Base-by-base conservation (phyloP, 1,284 basidiomycete species). In the Inonotus hispidus region DNA sequence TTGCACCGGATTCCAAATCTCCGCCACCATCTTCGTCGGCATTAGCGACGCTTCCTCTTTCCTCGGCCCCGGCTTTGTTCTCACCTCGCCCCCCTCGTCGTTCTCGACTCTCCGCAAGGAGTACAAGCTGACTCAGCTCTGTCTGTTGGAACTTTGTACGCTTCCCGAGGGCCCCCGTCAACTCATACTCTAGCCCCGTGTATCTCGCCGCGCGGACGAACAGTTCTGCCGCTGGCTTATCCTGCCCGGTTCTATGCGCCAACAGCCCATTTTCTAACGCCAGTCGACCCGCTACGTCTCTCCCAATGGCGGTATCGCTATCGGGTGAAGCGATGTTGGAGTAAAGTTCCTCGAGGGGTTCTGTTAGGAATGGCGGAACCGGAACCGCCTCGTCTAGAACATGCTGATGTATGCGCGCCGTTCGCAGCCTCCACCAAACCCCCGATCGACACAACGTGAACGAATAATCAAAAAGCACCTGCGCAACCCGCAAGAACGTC, bases 91-190 rank as follows among this genome's bases (percentile, higher is more conserved):
- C 71, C 46, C 60, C 54, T 35, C 68, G 69, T 45, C 74, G 75
- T n/a, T 80, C 78, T 62, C 83, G 82, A 63, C 92, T 94, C 74
- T 94, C 86, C 35, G 97, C 96, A 10, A 99, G 82, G n/a, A 99
- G 79, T 37, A 99, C 89, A 49, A 99, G 85, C 74, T 98, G 96
- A 59, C 88, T 92, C 63, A 92, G 78, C 53, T 93, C 92, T 58
- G 79, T 83, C 65, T 90, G 80, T 73, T 99, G 97, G 74, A 92
- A 99, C 73, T 94, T 98, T 14, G 97, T 99, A 63, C 92, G 82
- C 75, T 92, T 95, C 25, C 97, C 97, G 61, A 96, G 77, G 6
- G 95, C 93, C 13, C 97, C 97, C 0, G 93, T 95, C 63, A 99
- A 79, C 74, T 95, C 91, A 72, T 94, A 99, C 71, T 90, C 82